Conservation (phyloP, 805 yeast genomes). For the Hanseniaspora occidentalis region DNA sequence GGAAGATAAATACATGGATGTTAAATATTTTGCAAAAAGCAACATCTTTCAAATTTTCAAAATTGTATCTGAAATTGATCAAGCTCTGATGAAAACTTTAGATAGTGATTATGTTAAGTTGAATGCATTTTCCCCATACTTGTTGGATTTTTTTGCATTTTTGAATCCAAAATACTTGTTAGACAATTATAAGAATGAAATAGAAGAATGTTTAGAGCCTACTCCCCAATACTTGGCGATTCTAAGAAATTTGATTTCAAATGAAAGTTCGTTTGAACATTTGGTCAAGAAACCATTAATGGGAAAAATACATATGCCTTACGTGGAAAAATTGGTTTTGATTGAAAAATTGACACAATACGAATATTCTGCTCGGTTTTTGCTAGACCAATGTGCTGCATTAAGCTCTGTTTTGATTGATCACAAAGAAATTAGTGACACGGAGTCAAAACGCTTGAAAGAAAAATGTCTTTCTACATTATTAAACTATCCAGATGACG, state of each 20-base stretch:
- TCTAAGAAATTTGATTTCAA: background rate
- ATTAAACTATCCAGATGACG: background rate
- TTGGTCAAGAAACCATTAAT: background rate
- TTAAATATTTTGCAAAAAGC: background rate
- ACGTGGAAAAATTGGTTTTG: background rate
- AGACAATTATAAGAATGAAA: background rate
- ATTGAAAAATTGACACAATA: background rate
- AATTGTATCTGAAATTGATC: background rate
- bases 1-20: background rate
- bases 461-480: background rate
- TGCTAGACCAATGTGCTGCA: background rate
- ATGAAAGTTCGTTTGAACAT: background rate
- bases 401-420: background rate
- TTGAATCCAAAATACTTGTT: background rate
- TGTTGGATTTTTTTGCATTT: background rate
- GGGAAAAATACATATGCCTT: background rate
- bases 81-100: background rate
- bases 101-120: background rate
- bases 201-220: background rate
- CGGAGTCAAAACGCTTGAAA: background rate
- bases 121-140: too few relatives aligned
- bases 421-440: background rate
- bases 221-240: background rate
- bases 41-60: background rate
- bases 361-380: background rate